These are phyloP conservation scores for Trametes punicea DNA, from an alignment of 768 basidiomycete species.

Conservation along the genomic window DNA sequence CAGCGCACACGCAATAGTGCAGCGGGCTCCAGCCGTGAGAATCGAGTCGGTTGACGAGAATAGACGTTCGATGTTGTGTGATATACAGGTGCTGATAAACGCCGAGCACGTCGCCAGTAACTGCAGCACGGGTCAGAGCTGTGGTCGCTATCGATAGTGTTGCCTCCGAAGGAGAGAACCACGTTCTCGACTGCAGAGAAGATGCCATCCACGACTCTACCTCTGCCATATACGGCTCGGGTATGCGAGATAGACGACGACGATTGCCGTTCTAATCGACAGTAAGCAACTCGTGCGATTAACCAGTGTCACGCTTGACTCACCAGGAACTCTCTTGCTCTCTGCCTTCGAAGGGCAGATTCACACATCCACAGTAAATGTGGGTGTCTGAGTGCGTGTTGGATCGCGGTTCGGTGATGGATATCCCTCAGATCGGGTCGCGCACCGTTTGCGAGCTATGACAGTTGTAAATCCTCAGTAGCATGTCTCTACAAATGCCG, in stretches of 20 bases:
- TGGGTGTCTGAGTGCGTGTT: conserved; percentile 62
- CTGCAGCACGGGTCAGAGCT: conserved; percentile 14
- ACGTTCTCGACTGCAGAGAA: conserved; percentile 3
- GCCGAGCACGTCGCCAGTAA: conserved; percentile 7
- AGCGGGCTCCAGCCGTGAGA: conserved; percentile 68
- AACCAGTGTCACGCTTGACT: conserved; percentile 17
- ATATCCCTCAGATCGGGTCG: conserved; percentile 70
- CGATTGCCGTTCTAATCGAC: conserved; percentile 6
- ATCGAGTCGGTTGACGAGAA: conserved; percentile 67
- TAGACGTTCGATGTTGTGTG: conserved; percentile 27
- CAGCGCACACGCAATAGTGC: conserved; percentile 61
- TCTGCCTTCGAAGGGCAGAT: conserved; percentile 53
- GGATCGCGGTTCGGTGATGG: conserved; percentile 68
- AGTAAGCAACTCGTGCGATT: not conserved
- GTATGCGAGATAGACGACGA: conserved; percentile 12
- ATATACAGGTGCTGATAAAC: conserved; percentile 29
- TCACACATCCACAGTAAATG: conserved; percentile 71
- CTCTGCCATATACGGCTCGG: conserved; percentile 16
- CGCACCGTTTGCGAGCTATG: conserved; percentile 64
- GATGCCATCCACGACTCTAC: conserved; percentile 8
- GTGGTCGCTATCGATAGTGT: conserved; percentile 10
- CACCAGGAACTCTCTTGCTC: conserved; percentile 61
- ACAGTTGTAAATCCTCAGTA: not conserved
- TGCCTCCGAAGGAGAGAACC: conserved; percentile 7
- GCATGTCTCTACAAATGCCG: not conserved